Conservation (phyloP, 306 rosid species). For the Vigna unguiculata region DNA sequence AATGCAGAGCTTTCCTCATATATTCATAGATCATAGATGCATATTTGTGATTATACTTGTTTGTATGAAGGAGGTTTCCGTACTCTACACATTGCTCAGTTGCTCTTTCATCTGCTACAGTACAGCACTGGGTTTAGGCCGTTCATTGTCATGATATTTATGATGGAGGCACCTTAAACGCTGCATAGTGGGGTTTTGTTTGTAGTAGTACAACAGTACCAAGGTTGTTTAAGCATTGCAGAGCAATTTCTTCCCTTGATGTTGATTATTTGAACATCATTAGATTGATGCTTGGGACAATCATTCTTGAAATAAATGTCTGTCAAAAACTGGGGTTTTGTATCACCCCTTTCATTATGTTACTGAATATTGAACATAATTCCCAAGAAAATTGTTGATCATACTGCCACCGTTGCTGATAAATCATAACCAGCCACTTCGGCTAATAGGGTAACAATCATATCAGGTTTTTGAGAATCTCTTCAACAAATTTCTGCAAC, state of each 20-base stretch:
- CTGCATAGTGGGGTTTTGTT: background rate
- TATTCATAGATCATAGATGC: conserved; percentile 28
- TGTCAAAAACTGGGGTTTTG: background rate
- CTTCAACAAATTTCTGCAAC: background rate
- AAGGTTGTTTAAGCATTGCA: conserved; percentile 10
- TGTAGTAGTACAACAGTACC: background rate
- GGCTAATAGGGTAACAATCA: background rate
- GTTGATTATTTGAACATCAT: conserved; percentile 33
- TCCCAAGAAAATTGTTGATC: background rate
- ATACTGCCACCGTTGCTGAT: no score
- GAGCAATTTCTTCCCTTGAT: conserved; percentile 29
- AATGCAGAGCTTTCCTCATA: conserved; percentile 25
- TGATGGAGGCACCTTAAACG: conserved; percentile 29
- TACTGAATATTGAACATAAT: background rate
- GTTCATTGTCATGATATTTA: background rate
- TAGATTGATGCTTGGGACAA: background rate
- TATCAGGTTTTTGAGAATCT: conserved; percentile 2
- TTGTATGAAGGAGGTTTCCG: conserved; percentile 6
- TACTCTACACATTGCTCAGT: conserved; percentile 1
- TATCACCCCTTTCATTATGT: background rate
- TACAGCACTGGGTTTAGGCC: background rate
- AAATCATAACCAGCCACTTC: background rate
- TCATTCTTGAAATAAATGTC: conserved; percentile 19
- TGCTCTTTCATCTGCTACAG: conserved; percentile 17
- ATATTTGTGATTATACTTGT: conserved; percentile 1